phyloP scores from a whole-genome alignment of 2,329 filamentous ascomycete species.

The Incumbomyces lentus region DNA sequence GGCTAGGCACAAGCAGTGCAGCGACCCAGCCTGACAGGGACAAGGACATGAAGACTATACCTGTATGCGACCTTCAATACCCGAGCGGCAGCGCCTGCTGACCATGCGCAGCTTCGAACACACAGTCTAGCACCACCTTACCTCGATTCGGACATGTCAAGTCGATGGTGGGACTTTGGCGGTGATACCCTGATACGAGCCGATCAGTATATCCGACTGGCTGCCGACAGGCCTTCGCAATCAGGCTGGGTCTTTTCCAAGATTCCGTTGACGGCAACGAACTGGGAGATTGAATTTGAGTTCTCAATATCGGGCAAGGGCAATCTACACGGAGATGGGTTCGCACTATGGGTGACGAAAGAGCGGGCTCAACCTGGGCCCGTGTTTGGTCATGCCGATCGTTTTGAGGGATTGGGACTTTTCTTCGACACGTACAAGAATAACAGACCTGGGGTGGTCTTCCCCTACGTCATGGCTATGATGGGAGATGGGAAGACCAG shows the following conservation, averaged over 20 bases:
- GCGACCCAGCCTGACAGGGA: conserved; percentile 38
- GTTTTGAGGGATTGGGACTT: conserved; percentile 86
- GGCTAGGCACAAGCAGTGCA: conserved; percentile 23
- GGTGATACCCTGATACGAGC: conserved; percentile 78
- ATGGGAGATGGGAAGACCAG: conserved; percentile 76
- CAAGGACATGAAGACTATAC: conserved; percentile 53
- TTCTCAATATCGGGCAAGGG: conserved; percentile 87
- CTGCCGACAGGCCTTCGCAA: conserved; percentile 81
- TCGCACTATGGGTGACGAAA: conserved; percentile 97
- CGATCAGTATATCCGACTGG: conserved; percentile 78
- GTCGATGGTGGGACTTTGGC: conserved; percentile 98
- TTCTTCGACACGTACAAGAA: conserved; percentile 99
- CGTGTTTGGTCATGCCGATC: conserved; percentile 80
- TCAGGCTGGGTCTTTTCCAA: conserved; percentile 88
- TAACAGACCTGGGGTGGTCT: conserved; percentile 87
- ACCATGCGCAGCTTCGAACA: conserved; percentile 59
- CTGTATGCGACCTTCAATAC: conserved; percentile 40
- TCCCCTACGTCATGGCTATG: conserved; percentile 99
- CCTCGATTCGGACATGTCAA: conserved; percentile 95
- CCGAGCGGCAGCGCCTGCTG: conserved; percentile 11
- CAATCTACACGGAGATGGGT: conserved; percentile 87
- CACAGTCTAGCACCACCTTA: conserved; percentile 82
- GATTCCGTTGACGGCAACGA: conserved; percentile 89
- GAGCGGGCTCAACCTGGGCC: conserved; percentile 68
- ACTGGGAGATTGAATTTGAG: conserved; percentile 96